phyloP scores from a whole-genome alignment of 108 stramenopile genomes.

The Mayamaea pseudoterrestris region DNA sequence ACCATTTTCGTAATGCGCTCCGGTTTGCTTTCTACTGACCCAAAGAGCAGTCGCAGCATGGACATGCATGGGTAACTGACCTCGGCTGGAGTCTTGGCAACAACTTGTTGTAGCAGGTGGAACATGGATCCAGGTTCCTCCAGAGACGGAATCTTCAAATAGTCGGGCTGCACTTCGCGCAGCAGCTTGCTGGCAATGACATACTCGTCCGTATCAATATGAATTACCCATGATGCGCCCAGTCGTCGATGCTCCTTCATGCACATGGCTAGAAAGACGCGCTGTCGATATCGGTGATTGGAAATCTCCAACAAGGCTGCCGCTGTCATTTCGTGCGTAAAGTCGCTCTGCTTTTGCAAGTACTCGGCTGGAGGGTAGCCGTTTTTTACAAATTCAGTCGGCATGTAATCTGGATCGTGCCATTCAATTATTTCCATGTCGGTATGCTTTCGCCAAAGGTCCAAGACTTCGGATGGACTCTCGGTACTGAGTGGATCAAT shows the following conservation, averaged over 20 bases:
- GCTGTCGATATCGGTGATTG: conserved; percentile 18
- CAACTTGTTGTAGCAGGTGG: conserved; percentile 10
- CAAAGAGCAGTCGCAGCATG: conserved; percentile 11
- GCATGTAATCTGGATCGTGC: conserved; percentile 27
- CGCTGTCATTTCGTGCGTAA: not conserved
- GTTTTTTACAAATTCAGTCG: conserved; percentile 15
- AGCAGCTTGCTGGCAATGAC: conserved; percentile 18
- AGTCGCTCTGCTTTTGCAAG: conserved; percentile 1
- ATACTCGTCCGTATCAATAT: conserved; percentile 57
- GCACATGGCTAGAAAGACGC: conserved; percentile 11
- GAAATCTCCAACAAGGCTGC: conserved; percentile 4
- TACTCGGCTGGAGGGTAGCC: conserved; percentile 2
- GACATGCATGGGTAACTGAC: conserved; percentile 13
- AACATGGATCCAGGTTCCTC: conserved; percentile 13
- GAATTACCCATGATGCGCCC: conserved; percentile 32
- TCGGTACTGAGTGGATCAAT: conserved; percentile 17
- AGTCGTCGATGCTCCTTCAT: not conserved
- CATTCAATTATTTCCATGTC: conserved; percentile 13
- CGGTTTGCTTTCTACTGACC: conserved; percentile 7
- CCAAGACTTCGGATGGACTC: conserved; percentile 10
- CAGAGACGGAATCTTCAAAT: conserved; percentile 3
- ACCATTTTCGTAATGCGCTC: not conserved
- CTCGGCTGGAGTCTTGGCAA: not conserved
- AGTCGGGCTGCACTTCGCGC: conserved; percentile 1
- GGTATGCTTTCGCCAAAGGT: conserved; percentile 18